phyloP scores from a whole-genome alignment of 1,139 yeast species.

The Geotrichum phurueaensis region DNA sequence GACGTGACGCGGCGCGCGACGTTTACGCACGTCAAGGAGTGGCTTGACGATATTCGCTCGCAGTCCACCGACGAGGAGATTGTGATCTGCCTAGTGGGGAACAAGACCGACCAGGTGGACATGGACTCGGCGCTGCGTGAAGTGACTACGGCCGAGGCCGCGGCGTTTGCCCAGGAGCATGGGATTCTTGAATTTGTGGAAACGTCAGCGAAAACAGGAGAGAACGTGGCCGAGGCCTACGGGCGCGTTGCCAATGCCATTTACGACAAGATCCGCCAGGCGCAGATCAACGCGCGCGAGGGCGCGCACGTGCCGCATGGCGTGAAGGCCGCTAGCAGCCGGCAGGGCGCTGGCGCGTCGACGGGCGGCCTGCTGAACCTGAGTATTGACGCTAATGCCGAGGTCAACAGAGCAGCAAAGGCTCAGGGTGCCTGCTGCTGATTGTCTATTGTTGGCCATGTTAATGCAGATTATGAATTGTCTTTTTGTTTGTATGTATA shows the following conservation, averaged over 20 bases:
- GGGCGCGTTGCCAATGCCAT: constrained; percentile 74
- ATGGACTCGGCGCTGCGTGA: constrained; percentile 46
- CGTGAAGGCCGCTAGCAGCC: constrained; percentile 26
- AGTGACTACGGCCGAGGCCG: constrained; percentile 74
- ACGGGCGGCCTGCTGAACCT: constrained; percentile 24
- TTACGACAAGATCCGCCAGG: constrained; percentile 33
- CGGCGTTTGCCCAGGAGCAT: constrained; percentile 72
- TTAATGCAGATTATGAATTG: background rate
- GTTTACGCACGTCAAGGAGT: constrained; percentile 31
- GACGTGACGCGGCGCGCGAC: constrained; percentile 73
- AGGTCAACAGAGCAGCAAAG: constrained; percentile 1
- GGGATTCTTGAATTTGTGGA: constrained; percentile 87
- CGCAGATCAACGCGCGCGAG: constrained; percentile 32
- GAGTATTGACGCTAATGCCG: constrained; percentile 21
- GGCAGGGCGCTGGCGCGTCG: background rate
- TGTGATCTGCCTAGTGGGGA: constrained; percentile 85
- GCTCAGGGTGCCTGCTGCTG: constrained; percentile 2
- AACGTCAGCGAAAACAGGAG: constrained; percentile 84
- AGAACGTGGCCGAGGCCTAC: constrained; percentile 85
- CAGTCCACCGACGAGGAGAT: constrained; percentile 68
- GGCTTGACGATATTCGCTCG: constrained; percentile 67
- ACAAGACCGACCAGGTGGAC: constrained; percentile 56
- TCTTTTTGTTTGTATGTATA: background rate
- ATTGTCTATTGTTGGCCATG: background rate
- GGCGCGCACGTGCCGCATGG: constrained; percentile 24